Evolutionary conservation across 805 yeast genomes (phyloP).

Genomic region (Saccharomycopsis synnaedendra): DNA sequence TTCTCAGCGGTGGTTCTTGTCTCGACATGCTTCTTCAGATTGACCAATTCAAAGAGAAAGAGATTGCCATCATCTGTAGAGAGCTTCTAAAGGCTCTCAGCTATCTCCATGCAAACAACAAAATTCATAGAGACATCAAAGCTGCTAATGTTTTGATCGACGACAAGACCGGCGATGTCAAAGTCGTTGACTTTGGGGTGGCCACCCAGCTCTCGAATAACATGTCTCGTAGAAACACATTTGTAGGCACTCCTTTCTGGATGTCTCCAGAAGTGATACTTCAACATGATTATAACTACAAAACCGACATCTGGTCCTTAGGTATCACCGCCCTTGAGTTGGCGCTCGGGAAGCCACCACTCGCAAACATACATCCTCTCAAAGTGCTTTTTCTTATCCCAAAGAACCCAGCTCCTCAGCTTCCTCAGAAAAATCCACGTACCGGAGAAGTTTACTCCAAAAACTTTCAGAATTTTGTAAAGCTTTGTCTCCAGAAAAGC

Average conservation of each 20-base stretch:
- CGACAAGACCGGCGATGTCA: conserved; percentile 47
- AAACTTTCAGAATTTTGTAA: conserved; percentile 61
- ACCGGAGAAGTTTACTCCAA: conserved; percentile 23
- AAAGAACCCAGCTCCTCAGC: conserved; percentile 31
- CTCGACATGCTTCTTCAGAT: conserved; percentile 48
- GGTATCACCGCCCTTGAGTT: conserved; percentile 75
- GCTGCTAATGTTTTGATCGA: conserved; percentile 81
- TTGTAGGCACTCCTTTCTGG: conserved; percentile 96
- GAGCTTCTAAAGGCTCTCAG: conserved; percentile 50
- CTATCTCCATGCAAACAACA: conserved; percentile 58
- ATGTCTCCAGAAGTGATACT: conserved; percentile 96
- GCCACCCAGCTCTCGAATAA: conserved; percentile 71
- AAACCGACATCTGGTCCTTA: conserved; percentile 91
- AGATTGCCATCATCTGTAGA: conserved; percentile 40
- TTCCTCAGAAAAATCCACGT: conserved; percentile 21
- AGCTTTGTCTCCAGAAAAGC: conserved; percentile 57
- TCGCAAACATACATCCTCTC: conserved; percentile 42
- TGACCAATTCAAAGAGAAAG: conserved; percentile 45
- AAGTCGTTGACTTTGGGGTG: conserved; percentile 90
- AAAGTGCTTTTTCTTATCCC: conserved; percentile 43
- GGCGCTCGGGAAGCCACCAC: conserved; percentile 64
- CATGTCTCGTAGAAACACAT: conserved; percentile 51
- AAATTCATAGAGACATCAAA: conserved; percentile 84
- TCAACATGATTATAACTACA: conserved; percentile 59
- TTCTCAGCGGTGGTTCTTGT: conserved; percentile 67